A percentile compares a stretch with the other conserved stretches of the same genome.
Conservation (phyloP, 257 asterid species). For the Verbascum thapsus region DNA sequence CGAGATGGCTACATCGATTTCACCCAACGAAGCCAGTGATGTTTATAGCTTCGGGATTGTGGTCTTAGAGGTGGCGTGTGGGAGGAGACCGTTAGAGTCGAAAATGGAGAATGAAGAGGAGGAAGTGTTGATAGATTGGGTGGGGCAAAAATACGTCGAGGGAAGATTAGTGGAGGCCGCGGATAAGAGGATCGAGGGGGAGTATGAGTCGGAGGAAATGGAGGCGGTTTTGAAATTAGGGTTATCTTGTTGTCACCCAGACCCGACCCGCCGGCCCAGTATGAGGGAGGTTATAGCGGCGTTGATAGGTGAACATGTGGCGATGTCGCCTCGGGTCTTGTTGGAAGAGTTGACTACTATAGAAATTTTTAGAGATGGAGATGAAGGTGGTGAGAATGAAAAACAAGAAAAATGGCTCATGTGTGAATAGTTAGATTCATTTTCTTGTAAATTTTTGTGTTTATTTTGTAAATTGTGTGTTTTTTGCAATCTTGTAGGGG, state of each 20-base stretch:
- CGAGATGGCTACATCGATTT: conserved; percentile 68
- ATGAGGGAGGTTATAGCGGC: conserved; percentile 71
- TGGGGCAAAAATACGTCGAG: conserved; percentile 55
- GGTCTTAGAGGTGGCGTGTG: conserved; percentile 79
- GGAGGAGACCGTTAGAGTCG: conserved; percentile 63
- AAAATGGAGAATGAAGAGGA: conserved; percentile 58
- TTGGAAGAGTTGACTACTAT: conserved; percentile 41
- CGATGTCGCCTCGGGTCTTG: conserved; percentile 49
- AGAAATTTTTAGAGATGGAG: conserved; percentile 21
- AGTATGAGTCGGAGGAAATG: conserved; percentile 66
- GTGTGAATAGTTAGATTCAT: conserved; percentile 37
- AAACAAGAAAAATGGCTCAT: conserved; percentile 25
- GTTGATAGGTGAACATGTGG: conserved; percentile 56
- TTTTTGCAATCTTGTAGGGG: conserved; percentile 7
- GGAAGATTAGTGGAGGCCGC: conserved; percentile 60
- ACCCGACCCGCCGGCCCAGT: conserved; percentile 68
- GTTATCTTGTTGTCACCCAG: conserved; percentile 79
- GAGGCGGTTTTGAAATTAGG: conserved; percentile 77
- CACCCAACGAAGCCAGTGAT: conserved; percentile 73
- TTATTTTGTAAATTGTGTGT: too few species aligned
- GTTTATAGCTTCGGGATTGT: conserved; percentile 81
- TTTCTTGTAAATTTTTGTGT: neutral
- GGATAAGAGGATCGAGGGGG: conserved; percentile 61
- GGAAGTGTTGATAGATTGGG: conserved; percentile 76
- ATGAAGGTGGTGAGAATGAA: conserved; percentile 31